Evolutionary conservation across 768 basidiomycete genomes (phyloP).

Genomic region (Phallus indusiatus): DNA sequence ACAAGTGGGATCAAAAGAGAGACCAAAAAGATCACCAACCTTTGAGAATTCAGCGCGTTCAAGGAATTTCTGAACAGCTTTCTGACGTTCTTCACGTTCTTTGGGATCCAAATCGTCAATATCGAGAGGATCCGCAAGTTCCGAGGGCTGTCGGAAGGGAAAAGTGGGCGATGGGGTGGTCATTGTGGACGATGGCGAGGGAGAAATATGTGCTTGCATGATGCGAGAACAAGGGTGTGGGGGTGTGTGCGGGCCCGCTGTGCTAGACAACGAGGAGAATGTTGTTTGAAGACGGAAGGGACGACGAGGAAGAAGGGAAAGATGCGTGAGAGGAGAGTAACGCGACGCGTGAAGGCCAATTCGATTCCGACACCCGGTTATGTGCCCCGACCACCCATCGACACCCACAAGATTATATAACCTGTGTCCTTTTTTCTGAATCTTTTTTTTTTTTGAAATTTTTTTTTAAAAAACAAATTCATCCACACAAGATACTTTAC

Average conservation of each 20-base stretch:
- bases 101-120: constrained; percentile 32
- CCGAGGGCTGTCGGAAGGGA: constrained; percentile 40
- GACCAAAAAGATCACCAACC: constrained; percentile 39
- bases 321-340: constrained; percentile 3
- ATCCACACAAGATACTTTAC: background rate
- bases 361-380: background rate
- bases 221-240: constrained; percentile 14
- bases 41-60: constrained; percentile 73
- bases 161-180: constrained; percentile 76
- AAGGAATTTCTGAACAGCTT: constrained; percentile 64
- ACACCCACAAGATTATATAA: background rate
- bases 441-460: background rate
- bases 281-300: constrained; percentile 30
- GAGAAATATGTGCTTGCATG: constrained; percentile 13
- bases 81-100: constrained; percentile 54
- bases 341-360: constrained; percentile 4
- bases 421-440: background rate
- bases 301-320: constrained; percentile 20
- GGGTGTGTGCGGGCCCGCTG: constrained; percentile 18
- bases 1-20: background rate
- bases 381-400: background rate
- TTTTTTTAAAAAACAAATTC: background rate
- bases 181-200: constrained; percentile 52
- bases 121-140: constrained; percentile 26
- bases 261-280: constrained; percentile 22